Conservation (phyloP, 306 rosid genomes). For the Hylodesmum podocarpum region DNA sequence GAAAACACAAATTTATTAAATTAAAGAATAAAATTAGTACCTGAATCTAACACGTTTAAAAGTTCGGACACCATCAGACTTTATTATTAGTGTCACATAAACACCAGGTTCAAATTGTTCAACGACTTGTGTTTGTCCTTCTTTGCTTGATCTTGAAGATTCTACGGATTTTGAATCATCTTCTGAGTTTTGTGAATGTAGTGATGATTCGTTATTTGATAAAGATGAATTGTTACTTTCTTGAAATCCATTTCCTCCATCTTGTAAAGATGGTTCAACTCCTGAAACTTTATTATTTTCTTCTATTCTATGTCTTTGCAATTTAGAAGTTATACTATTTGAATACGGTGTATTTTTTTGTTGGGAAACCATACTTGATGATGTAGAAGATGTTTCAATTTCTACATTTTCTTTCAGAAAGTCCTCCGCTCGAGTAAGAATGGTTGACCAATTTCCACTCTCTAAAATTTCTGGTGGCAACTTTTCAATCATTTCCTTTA, state of each 20-base stretch:
- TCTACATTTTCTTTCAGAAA: constrained; percentile 41
- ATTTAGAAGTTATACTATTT: constrained; percentile 26
- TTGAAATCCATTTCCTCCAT: constrained; percentile 37
- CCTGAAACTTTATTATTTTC: constrained; percentile 31
- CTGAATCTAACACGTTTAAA: constrained; percentile 92
- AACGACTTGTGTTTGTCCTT: constrained; percentile 56
- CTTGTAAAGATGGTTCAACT: constrained; percentile 25
- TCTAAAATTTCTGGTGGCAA: constrained; percentile 59
- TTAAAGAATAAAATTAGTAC: constrained; percentile 40
- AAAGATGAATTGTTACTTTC: constrained; percentile 39
- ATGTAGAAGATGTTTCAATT: constrained; percentile 24
- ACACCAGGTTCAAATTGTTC: constrained; percentile 95
- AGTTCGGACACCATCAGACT: constrained; percentile 41
- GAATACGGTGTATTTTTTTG: constrained; percentile 38
- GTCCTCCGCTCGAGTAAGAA: constrained; percentile 53
- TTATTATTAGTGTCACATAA: constrained; percentile 60
- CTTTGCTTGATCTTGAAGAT: constrained; percentile 31
- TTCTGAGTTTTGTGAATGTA: constrained; percentile 44
- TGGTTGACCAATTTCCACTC: constrained; percentile 37
- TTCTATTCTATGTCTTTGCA: constrained; percentile 18
- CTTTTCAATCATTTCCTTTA: constrained; percentile 59
- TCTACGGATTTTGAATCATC: constrained; percentile 36
- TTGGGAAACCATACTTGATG: constrained; percentile 29
- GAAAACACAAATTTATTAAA: not conserved
- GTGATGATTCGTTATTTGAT: constrained; percentile 25